A percentile compares a stretch with the other conserved stretches of the same genome.
These are phyloP conservation scores for Arabidopsis hybrid DNA, from an alignment of 441 rosid species.

Conservation along the genomic window DNA sequence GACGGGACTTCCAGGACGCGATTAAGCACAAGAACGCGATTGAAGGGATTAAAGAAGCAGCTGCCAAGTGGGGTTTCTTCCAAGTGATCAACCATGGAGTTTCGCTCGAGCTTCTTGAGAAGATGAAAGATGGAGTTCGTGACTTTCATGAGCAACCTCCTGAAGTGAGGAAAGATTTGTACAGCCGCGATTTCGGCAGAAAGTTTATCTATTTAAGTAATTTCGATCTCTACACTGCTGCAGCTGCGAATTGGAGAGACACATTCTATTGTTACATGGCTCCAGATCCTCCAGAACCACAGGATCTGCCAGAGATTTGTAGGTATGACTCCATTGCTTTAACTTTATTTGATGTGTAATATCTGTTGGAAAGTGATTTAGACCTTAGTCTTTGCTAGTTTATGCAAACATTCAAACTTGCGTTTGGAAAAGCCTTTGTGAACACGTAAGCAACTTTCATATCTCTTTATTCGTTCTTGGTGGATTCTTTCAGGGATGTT, in stretches of 20 bases:
- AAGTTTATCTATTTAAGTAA: constrained; percentile 52
- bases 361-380: too few relatives aligned
- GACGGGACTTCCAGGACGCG: constrained; percentile 17
- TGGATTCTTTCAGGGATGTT: constrained; percentile 49
- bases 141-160: constrained; percentile 55
- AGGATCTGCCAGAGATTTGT: constrained; percentile 59
- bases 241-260: constrained; percentile 62
- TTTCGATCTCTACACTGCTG: constrained; percentile 50
- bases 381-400: too few relatives aligned
- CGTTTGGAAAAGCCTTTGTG: not conserved
- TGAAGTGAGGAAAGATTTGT: constrained; percentile 48
- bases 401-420: not conserved
- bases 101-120: constrained; percentile 46
- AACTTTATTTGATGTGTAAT: not conserved
- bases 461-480: not conserved
- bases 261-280: constrained; percentile 51
- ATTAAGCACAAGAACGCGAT: constrained; percentile 23
- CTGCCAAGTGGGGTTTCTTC: constrained; percentile 51
- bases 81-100: constrained; percentile 56
- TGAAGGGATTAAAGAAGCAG: constrained; percentile 35
- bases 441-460: not conserved
- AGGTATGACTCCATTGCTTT: constrained; percentile 39
- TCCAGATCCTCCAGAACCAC: constrained; percentile 56
- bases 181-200: constrained; percentile 47
- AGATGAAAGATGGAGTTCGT: constrained; percentile 52